Conservation (phyloP, 441 rosid genomes). For the Gossypium aridum region DNA sequence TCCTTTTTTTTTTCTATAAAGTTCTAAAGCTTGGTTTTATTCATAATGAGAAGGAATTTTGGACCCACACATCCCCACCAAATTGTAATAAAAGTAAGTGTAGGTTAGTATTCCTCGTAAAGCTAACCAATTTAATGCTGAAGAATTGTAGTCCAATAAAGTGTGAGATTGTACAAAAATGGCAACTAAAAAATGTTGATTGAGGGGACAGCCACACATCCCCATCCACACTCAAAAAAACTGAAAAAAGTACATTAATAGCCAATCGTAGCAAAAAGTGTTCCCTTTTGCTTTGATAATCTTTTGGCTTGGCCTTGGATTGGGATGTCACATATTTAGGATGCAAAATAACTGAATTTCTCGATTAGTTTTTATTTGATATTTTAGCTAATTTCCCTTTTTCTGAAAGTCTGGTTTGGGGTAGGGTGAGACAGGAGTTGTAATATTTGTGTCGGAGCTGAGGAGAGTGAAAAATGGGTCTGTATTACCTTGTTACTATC, state of each 20-base stretch:
- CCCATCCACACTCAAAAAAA: not conserved
- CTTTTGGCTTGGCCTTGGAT: not conserved
- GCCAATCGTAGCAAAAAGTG: not conserved
- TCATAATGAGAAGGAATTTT: not conserved
- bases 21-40: not conserved
- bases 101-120: not conserved
- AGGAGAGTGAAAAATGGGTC: no score
- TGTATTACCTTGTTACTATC: no score
- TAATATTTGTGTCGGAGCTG: no score
- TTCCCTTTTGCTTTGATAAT: not conserved
- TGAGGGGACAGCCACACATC: not conserved
- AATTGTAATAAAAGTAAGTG: not conserved
- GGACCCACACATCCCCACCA: not conserved
- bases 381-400: no score
- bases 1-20: not conserved
- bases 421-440: no score
- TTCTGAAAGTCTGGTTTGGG: no score
- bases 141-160: not conserved
- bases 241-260: not conserved
- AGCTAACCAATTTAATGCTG: not conserved
- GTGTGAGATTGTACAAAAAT: not conserved
- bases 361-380: no score
- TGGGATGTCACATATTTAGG: no score
- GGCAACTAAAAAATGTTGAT: not conserved
- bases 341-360: no score